Evolutionary conservation across 2,329 filamentous ascomycete species (phyloP), one percentile per base, ranked within the genome.

Genomic region (Beauveria sp.): DNA sequence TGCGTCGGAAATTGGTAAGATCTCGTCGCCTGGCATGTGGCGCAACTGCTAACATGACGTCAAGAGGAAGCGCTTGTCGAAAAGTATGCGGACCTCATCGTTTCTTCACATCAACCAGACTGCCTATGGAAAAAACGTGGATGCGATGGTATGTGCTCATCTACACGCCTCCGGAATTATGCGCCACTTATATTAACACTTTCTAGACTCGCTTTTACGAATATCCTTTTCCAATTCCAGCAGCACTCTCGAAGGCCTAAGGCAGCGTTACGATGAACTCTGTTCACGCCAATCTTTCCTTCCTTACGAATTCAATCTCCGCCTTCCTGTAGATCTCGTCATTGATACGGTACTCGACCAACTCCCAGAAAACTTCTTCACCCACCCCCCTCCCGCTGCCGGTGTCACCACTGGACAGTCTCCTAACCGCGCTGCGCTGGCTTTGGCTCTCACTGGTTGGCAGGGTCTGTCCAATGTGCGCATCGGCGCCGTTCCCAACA

Each of bases 121-220:
- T 99, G 93, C 70, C 79, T 95, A 20, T 99, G 93, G 95, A 85
- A 86, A 68, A 89, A 86, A 71, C 86, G 86, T 63, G 92, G 91
- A n/a, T 97, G 93, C 72, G 92, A 96, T 74, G 87, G 89, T 91
- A 78, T 64, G 77, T 55, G 26, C n/a, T 10, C 42, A 48, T n/a
- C 3, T 12, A 42, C 48, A n/a, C 18, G 22, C 3, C 2, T 26
- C 14, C 20, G 40, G n/a, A 18, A 40, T n/a, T 12, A 14, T n/a
- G 0, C 9, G 22, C 28, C 28, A 8, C 12, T 14, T 9, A 42
- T 69, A 26, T 57, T 48, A 34, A 55, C 38, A 9, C 45, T 42
- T 68, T 20, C 5, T 54, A 86, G 85, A 85, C 69, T 78, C 81
- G 6, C 76, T 88, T 12, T 76, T 88, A 34, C 84, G 85, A 7